These are phyloP conservation scores for Amborella trichopoda DNA, from an alignment of 164 flowering plant species.

Conservation along the genomic window DNA sequence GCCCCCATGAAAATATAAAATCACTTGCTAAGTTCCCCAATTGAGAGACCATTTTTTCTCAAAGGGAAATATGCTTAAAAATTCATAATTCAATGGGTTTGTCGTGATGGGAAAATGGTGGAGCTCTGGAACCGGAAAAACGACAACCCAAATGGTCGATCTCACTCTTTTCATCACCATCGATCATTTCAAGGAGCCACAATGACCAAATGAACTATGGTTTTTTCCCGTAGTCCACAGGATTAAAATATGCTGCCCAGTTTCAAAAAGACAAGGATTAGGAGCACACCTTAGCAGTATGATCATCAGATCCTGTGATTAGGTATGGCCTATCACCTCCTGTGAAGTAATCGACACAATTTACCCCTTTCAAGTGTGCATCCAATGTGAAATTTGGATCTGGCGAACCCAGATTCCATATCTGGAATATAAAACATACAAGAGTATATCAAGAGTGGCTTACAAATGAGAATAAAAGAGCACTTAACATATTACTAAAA, in stretches of 20 bases:
- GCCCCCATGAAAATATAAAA: conserved; percentile 6
- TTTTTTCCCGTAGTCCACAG: no score
- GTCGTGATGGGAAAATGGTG: no score
- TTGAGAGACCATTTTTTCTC: no score
- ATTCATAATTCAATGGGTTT: no score
- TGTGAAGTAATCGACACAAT: conserved; percentile 89
- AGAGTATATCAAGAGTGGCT: background rate
- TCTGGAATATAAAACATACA: conserved; percentile 23
- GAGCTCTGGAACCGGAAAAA: no score
- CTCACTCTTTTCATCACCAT: no score
- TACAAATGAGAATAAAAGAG: conserved; percentile 1
- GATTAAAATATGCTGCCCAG: no score
- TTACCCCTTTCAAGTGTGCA: conserved; percentile 91
- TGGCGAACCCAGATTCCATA: conserved; percentile 94
- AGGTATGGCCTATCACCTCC: conserved; percentile 87
- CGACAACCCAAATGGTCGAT: no score
- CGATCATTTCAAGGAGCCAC: no score
- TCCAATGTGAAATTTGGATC: conserved; percentile 87
- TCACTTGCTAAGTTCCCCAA: no score
- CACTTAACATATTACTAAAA: background rate
- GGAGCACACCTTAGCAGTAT: conserved; percentile 72
- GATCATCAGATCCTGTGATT: conserved; percentile 95
- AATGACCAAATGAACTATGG: no score
- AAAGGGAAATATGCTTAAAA: no score
- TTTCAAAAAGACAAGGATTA: background rate